Percentiles rank a stretch among this genome's conserved stretches.
phyloP scores from a whole-genome alignment of 495 filamentous ascomycete genomes.

The Neurospora sp. region DNA sequence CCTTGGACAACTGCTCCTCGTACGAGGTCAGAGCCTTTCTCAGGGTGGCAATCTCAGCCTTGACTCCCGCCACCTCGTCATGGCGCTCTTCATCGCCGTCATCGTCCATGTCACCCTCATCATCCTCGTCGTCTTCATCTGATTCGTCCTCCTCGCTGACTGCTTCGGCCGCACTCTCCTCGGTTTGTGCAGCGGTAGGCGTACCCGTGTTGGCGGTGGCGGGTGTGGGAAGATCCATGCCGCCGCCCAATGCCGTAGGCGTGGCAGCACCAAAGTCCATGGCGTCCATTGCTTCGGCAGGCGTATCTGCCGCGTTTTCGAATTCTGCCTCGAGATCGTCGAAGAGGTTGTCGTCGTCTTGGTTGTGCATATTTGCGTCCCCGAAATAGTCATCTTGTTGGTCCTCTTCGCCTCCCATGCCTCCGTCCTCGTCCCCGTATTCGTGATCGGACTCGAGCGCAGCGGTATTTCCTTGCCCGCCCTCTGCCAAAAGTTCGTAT shows the following conservation, averaged over 20 bases:
- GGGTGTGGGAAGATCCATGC: constrained; percentile 28
- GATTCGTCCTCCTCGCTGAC: constrained; percentile 41
- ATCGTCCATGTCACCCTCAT: constrained; percentile 36
- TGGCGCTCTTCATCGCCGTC: constrained; percentile 34
- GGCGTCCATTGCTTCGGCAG: constrained; percentile 15
- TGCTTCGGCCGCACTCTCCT: constrained; percentile 25
- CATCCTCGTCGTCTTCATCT: constrained; percentile 38
- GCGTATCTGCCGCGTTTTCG: constrained; percentile 18
- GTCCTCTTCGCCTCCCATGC: constrained; percentile 38
- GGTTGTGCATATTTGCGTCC: neutral
- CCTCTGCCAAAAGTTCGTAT: constrained; percentile 55
- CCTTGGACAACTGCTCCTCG: constrained; percentile 25
- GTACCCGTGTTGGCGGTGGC: constrained; percentile 22
- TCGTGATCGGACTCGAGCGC: constrained; percentile 37
- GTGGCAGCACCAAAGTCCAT: constrained; percentile 10
- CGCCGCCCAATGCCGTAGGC: constrained; percentile 16
- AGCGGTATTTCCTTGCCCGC: constrained; percentile 30
- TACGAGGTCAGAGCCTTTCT: constrained; percentile 30
- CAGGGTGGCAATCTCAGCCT: constrained; percentile 46
- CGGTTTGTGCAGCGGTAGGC: constrained; percentile 12
- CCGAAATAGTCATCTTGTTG: constrained; percentile 10
- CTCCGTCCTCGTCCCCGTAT: constrained; percentile 48
- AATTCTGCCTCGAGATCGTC: constrained; percentile 33
- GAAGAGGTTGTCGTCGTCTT: constrained; percentile 23
- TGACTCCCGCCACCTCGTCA: constrained; percentile 36